Conservation (phyloP, 2,329 filamentous ascomycete genomes). For the Apiospora rasikravindrae region DNA sequence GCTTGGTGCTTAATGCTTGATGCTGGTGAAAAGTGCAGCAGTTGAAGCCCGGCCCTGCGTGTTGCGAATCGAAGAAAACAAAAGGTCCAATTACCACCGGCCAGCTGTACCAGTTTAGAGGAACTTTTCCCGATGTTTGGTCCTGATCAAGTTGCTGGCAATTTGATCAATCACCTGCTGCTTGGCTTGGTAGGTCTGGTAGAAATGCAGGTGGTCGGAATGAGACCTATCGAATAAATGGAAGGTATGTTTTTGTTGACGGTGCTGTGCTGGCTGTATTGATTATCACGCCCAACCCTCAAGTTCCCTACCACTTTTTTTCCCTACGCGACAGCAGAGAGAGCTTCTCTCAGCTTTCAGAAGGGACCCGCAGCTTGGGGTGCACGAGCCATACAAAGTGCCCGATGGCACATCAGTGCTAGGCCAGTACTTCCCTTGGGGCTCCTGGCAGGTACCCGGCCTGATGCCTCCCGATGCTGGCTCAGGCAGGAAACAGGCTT, state of each 20-base stretch:
- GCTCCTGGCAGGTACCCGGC: neutral
- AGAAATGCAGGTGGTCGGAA: neutral
- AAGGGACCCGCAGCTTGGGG: neutral
- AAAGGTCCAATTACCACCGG: neutral
- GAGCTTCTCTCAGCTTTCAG: conserved; percentile 6
- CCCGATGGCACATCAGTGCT: neutral
- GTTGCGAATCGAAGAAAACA: neutral
- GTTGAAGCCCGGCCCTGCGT: neutral
- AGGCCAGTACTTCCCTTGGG: neutral
- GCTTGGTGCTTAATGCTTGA: neutral
- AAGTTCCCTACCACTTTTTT: conserved; percentile 2
- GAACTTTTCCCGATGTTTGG: neutral
- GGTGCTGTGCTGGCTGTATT: conserved; percentile 12
- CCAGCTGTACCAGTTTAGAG: neutral
- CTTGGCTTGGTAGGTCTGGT: neutral
- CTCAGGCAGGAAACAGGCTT: neutral
- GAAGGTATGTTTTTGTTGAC: neutral
- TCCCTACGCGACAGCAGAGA: conserved; percentile 12
- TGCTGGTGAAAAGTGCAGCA: neutral
- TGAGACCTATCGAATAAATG: neutral
- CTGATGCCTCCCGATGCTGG: neutral
- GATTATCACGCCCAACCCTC: conserved; percentile 12
- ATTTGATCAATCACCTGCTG: neutral
- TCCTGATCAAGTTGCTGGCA: neutral
- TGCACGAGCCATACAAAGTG: neutral